Evolutionary conservation across 1,284 basidiomycete genomes (phyloP), one percentile per base, ranked within the genome.

Genomic region (Pseudozyma pruni): DNA sequence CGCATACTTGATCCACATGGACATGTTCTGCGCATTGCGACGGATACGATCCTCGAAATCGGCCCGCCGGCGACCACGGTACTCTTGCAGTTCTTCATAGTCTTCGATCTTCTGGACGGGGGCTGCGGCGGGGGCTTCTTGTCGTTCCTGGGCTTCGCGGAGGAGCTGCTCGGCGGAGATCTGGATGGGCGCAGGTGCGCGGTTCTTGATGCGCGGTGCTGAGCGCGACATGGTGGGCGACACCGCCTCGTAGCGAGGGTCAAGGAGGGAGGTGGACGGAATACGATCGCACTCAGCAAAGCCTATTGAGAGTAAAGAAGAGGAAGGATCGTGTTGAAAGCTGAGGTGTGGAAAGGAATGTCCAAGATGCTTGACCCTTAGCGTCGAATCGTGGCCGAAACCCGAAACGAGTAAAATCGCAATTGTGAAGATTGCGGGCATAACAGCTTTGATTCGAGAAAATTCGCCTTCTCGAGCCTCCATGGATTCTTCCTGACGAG

Each of bases 151-250:
- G 38, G 96, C 92, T 86, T 98, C 96, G 78, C 96, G 90, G 14
- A 98, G 86, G 39, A 98, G 89, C 85, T 99, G 95, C 85, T 98
- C 95, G 27, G 95, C 93, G 51, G 94, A 96, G 85, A 98, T 95
- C 91, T 96, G 94, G 67, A 97, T 86, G 54, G 92, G 90, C 56
- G 94, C 94, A 25, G 94, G 90, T 20, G 94, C 94, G 49, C 94
- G 88, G 84, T 97, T 97, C 87, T 94, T 94, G 72, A 97, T 93
- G 64, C 91, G 80, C 14, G 86, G 86, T 4, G 86, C 86, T 34
- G 67, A 39, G 47, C 60, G 51, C 10, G 67, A 70, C 67, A 70
- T 70, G 38, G 11, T 55, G 84, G 47, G 78, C 32, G 39, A 44
- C 2, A n/a, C 47, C 23, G 41, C 48, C n/a, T 17, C 3, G 42